Evolutionary conservation across 129 eudicot species (phyloP), one percentile per base, ranked within the genome.

Genomic region (Rutidosis leptorrhynchoides): DNA sequence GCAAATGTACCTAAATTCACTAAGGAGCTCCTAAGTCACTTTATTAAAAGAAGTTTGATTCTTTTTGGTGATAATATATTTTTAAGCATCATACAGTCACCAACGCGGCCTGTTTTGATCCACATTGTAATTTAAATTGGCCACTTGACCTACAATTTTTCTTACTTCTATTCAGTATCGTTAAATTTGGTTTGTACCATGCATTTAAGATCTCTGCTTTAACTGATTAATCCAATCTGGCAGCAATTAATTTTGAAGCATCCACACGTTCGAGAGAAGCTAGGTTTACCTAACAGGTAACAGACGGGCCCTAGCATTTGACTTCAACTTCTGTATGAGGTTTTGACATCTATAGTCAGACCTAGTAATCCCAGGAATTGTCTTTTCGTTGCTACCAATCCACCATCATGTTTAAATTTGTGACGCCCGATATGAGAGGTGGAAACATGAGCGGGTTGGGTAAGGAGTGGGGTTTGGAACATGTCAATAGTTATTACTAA

Each of bases 181-280:
- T 35, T 10, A 30, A 37, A 0, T 33, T 62, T 58, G n/a, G 9
- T 35, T 46, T 11, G 14, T 61, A 52, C 27, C 35, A 62, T 54
- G 29, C 27, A 28, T 22, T n/a, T 49, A 49, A 49, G 8, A 9
- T 17, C 55, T 5, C 46, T 12, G 12, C 46, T 40, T 12, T 2
- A 12, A 11, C 46, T 12, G 46, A 12, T 5, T 40, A 66, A 26
- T 69, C 7, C n/a, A n/a, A 26, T 58, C 37, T 76, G 71, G 82
- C 98, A 92, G 96, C 88, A 77, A 80, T 33, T 92, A 72, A 66
- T 67, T 78, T 71, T 92, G 72, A 74, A 71, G 21, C 73, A 88
- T 78, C 90, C 90, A 26, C 57, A 35, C 60, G 71, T 92, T 64
- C 89, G 90, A 27, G 67, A 74, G 55, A 77, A 73, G 67, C 73